Evolutionary conservation across 441 rosid species (phyloP), one percentile per base, ranked within the genome.

Genomic region (Breynia disticha): DNA sequence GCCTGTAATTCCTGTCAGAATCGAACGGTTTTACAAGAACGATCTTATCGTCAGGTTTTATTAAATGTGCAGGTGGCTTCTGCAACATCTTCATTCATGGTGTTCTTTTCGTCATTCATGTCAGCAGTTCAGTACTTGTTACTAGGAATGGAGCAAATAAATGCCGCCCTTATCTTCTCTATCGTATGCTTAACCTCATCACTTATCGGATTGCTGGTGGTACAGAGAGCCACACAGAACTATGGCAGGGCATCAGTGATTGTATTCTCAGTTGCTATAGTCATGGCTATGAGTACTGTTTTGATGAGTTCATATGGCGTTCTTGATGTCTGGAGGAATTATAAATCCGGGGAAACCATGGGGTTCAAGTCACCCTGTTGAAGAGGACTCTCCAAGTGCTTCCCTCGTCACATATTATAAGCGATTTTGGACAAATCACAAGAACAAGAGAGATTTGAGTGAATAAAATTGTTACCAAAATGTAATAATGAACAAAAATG

Each of bases 21-120:
- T 15, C 0, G 18, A 24, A 5, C 13, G 42, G 35, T 28, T 28
- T 13, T 13, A 21, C 35, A 50, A 11, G 3, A 17, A 1, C 37
- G 22, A 12, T 8, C 10, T 50, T n/a, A 50, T 5, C 5, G 38
- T n/a, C 11, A 50, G 20, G 37, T 11, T 1, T 9, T 6, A 46
- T 13, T 18, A 17, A 10, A 38, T 41, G 16, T 50, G 55, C 68
- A 84, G 95, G 79, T 87, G 38, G 83, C 95, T 0, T 91, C 98
- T 43, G 95, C 95, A 19, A 81, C 98, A 1, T 87, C 96, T 63
- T 83, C 98, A 8, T 85, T 87, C 82, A 87, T 87, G 96, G 96
- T 90, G 43, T 67, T 85, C 70, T 90, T 90, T 67, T 90, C 98
- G 14, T 85, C 98, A 18, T 80, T 84, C 14, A 87, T 87, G 98